These are phyloP conservation scores for Trichoderma virens DNA, from an alignment of 495 filamentous ascomycete genomes.

Conservation along the genomic window DNA sequence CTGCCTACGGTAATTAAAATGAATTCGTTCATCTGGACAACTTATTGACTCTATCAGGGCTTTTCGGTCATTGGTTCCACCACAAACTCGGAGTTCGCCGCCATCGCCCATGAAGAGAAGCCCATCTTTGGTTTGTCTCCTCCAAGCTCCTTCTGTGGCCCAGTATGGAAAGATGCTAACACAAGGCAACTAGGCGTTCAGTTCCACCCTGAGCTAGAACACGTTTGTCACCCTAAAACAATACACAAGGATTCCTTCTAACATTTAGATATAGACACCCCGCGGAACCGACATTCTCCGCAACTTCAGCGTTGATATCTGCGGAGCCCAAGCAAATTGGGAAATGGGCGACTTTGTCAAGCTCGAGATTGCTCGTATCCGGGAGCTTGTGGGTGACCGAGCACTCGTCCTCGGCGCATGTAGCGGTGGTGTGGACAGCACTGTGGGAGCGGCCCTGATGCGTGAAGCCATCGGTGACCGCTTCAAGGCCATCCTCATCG, in stretches of 20 bases:
- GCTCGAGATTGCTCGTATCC: conserved; percentile 69
- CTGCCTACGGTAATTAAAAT: no score
- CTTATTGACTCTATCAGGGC: no score
- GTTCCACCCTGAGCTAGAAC: conserved; percentile 90
- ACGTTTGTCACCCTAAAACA: no score
- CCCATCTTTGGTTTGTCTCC: conserved; percentile 51
- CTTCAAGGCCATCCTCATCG: conserved; percentile 81
- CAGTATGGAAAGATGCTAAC: not conserved
- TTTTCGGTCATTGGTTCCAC: conserved; percentile 70
- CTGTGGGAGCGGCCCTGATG: conserved; percentile 84
- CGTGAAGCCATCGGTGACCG: conserved; percentile 39
- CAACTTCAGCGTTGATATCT: conserved; percentile 80
- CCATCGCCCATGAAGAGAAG: conserved; percentile 66
- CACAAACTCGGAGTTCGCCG: conserved; percentile 65
- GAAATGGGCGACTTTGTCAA: conserved; percentile 74
- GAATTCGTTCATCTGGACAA: no score
- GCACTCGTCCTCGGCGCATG: conserved; percentile 76
- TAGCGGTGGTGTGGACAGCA: conserved; percentile 87
- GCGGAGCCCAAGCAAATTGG: conserved; percentile 67
- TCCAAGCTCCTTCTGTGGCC: not conserved
- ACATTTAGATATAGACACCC: conserved; percentile 53
- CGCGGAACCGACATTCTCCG: conserved; percentile 56
- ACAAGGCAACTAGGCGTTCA: conserved; percentile 58
- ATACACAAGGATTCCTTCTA: no score
- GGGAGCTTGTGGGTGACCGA: conserved; percentile 64